Evolutionary conservation across 2,329 filamentous ascomycete species (phyloP).

Genomic region (Grosmannia penicillata): DNA sequence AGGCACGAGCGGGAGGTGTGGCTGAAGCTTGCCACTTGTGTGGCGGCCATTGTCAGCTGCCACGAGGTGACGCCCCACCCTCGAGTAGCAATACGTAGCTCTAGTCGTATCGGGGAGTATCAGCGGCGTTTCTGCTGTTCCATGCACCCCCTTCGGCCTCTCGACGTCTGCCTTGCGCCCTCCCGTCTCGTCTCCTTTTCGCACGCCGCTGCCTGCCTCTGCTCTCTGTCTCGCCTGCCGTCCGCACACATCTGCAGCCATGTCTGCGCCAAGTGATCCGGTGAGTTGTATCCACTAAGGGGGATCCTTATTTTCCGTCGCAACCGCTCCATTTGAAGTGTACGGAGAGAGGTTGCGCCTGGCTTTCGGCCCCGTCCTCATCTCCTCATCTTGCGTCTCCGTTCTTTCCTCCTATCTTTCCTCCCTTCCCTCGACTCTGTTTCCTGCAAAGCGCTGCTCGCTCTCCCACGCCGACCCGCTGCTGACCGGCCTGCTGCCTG

Average conservation of each 20-base stretch:
- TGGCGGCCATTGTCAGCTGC: background rate
- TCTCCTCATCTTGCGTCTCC: background rate
- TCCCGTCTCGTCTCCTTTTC: too few species aligned
- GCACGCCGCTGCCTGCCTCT: background rate
- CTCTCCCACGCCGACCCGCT: background rate
- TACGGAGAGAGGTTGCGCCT: too few species aligned
- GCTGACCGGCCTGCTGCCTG: conserved; percentile 16
- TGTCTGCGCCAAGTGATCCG: conserved; percentile 19
- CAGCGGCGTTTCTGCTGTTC: conserved; percentile 3
- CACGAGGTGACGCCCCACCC: too few species aligned
- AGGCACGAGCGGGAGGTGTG: background rate
- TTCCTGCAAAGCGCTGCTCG: background rate
- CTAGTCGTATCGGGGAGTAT: conserved; percentile 1
- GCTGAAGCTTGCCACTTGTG: background rate
- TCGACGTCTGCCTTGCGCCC: background rate
- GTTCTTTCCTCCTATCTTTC: background rate
- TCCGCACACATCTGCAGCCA: conserved; percentile 5
- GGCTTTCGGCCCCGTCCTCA: too few species aligned
- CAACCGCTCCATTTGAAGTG: too few species aligned
- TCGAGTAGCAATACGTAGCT: too few species aligned
- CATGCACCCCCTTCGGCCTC: background rate
- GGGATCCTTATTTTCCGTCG: background rate
- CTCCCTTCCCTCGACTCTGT: background rate
- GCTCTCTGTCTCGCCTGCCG: background rate
- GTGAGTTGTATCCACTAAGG: conserved; percentile 10